These are phyloP conservation scores for Dioscorea zingiberensis DNA, from an alignment of 106 monocot species.

Conservation along the genomic window DNA sequence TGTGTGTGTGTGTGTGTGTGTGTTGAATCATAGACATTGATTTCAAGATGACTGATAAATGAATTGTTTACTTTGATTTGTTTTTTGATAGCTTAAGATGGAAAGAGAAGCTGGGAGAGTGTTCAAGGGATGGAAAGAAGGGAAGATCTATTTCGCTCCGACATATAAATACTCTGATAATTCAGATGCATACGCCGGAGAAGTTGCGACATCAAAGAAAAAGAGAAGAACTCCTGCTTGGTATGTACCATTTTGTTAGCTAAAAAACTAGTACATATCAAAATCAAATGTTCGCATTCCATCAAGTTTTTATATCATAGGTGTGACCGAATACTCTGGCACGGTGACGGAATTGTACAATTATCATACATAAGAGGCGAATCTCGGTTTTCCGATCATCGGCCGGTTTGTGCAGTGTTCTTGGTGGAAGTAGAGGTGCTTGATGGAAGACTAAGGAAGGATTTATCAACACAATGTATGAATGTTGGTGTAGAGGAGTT, in stretches of 20 bases:
- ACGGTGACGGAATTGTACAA: slow-evolving; percentile 63
- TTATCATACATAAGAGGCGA: slow-evolving; percentile 65
- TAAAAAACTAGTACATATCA: no score
- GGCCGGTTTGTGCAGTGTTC: slow-evolving; percentile 67
- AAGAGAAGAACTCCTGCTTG: slow-evolving; percentile 89
- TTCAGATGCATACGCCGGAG: slow-evolving; percentile 79
- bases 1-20: no score
- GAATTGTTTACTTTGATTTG: no score
- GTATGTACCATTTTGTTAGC: slow-evolving; percentile 13
- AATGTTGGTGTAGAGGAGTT: slow-evolving; percentile 58
- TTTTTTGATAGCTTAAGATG: slow-evolving; percentile 57
- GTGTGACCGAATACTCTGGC: slow-evolving; percentile 87
- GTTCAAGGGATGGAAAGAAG: slow-evolving; percentile 84
- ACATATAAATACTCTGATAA: slow-evolving; percentile 82
- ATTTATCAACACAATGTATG: slow-evolving; percentile 29
- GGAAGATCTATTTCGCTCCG: slow-evolving; percentile 87
- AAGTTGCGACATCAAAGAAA: slow-evolving; percentile 59
- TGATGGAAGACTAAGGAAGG: slow-evolving; percentile 30
- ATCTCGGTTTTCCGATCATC: slow-evolving; percentile 77
- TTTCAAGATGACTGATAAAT: no score
- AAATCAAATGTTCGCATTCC: no score
- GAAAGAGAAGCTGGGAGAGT: slow-evolving; percentile 84
- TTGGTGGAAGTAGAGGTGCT: slow-evolving; percentile 37
- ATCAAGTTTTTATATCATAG: slow-evolving; percentile 20
- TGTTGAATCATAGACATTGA: no score